Conservation (phyloP, 2,329 filamentous ascomycete species). For the Tolypocladium nubicola region DNA sequence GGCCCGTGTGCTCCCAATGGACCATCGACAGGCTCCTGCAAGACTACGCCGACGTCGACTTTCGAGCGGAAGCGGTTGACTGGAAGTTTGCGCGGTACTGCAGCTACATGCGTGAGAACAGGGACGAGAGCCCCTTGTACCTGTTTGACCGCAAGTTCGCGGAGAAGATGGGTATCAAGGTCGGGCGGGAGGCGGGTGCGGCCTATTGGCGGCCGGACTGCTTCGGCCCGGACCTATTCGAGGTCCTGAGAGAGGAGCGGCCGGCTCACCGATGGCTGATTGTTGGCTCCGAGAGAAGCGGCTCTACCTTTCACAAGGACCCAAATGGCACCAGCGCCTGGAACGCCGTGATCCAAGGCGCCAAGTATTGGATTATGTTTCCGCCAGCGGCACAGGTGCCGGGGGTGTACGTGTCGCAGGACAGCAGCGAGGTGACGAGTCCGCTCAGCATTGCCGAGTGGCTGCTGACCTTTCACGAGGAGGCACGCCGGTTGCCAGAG, state of each 20-base stretch:
- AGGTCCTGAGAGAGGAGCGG: conserved; percentile 63
- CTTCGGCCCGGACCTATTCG: conserved; percentile 81
- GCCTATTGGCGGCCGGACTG: conserved; percentile 74
- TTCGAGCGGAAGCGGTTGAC: conserved; percentile 87
- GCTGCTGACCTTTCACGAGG: conserved; percentile 78
- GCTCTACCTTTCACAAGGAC: conserved; percentile 90
- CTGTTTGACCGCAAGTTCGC: conserved; percentile 83
- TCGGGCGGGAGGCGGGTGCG: conserved; percentile 39
- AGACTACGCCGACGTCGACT: conserved; percentile 56
- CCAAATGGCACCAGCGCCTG: conserved; percentile 69
- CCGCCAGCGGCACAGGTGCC: conserved; percentile 69
- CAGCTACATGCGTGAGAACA: conserved; percentile 68
- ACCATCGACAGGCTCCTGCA: conserved; percentile 53
- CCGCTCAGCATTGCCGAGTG: conserved; percentile 96
- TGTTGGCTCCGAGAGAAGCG: conserved; percentile 74
- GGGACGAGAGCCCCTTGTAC: conserved; percentile 84
- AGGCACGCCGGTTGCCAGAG: conserved; percentile 64
- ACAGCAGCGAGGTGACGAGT: conserved; percentile 86
- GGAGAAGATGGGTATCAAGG: conserved; percentile 66
- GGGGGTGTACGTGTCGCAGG: conserved; percentile 79
- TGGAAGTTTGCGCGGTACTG: conserved; percentile 78
- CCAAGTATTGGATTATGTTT: conserved; percentile 99
- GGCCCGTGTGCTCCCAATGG: conserved; percentile 73
- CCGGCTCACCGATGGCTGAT: conserved; percentile 92
- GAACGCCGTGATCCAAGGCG: conserved; percentile 85